These are phyloP conservation scores for Trametes meyenii DNA, from an alignment of 768 basidiomycete species.

Conservation along the genomic window DNA sequence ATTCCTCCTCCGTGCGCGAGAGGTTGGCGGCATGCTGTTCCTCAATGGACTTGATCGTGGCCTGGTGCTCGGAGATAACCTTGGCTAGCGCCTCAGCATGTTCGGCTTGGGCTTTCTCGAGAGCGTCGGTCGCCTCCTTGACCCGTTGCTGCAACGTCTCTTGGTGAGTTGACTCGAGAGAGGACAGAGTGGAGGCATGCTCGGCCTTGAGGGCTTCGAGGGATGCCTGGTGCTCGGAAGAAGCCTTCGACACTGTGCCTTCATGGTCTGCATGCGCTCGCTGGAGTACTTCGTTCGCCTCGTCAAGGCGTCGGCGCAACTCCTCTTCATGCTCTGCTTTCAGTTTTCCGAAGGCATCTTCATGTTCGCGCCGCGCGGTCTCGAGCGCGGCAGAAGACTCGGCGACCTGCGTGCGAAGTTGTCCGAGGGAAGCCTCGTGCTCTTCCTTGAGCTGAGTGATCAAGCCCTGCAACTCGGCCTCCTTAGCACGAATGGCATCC, in stretches of 20 bases:
- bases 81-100: constrained; percentile 56
- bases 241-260: constrained; percentile 47
- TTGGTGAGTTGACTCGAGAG: constrained; percentile 51
- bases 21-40: constrained; percentile 58
- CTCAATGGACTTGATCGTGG: constrained; percentile 60
- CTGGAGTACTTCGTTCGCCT: constrained; percentile 54
- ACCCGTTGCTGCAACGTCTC: constrained; percentile 53
- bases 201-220: constrained; percentile 62
- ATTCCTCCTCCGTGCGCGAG: constrained; percentile 76
- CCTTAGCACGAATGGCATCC: constrained; percentile 45
- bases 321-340: constrained; percentile 40
- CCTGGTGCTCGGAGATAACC: constrained; percentile 55
- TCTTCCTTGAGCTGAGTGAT: constrained; percentile 47
- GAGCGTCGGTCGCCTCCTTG: constrained; percentile 52
- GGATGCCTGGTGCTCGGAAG: constrained; percentile 53
- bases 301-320: constrained; percentile 55
- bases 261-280: constrained; percentile 58
- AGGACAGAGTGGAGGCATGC: constrained; percentile 58
- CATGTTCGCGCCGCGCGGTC: constrained; percentile 55
- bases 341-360: constrained; percentile 61
- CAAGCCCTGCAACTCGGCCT: constrained; percentile 44
- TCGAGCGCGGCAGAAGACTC: constrained; percentile 35
- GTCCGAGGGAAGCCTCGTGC: constrained; percentile 16
- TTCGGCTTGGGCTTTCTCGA: constrained; percentile 52
- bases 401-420: constrained; percentile 36